These are phyloP conservation scores for Marasmius sp. DNA, from an alignment of 1,284 basidiomycete genomes.

Conservation along the genomic window DNA sequence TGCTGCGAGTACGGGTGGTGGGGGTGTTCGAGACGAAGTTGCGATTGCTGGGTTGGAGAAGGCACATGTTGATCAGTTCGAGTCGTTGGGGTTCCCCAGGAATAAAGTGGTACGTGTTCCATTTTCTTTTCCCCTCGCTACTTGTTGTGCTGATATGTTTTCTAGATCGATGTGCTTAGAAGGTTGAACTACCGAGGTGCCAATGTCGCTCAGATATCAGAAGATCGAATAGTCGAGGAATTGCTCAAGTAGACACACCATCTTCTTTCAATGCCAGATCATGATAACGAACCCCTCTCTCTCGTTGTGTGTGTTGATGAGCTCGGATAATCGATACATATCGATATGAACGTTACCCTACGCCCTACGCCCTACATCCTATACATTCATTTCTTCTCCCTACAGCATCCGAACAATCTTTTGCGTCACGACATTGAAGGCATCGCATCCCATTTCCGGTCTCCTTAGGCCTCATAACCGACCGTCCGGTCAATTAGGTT, in stretches of 20 bases:
- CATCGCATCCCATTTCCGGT: too few relatives aligned
- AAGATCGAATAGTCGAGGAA: conserved; percentile 51
- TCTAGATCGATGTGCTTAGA: conserved; percentile 82
- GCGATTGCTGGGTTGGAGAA: conserved; percentile 75
- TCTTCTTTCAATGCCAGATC: not conserved
- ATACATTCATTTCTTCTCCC: too few relatives aligned
- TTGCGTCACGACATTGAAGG: too few relatives aligned
- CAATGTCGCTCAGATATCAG: conserved; percentile 46
- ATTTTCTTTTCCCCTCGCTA: conserved; percentile 3
- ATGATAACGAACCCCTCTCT: too few relatives aligned
- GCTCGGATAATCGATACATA: too few relatives aligned
- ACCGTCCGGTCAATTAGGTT: too few relatives aligned
- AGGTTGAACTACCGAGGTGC: conserved; percentile 88
- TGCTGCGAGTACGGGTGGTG: conserved; percentile 26
- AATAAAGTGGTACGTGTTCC: conserved; percentile 74
- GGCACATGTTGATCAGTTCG: conserved; percentile 75
- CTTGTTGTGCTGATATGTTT: not conserved
- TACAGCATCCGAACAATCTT: too few relatives aligned
- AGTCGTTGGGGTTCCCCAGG: conserved; percentile 71
- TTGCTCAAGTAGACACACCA: conserved; percentile 38
- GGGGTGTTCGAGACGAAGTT: conserved; percentile 52
- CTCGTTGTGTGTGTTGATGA: too few relatives aligned
- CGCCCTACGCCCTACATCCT: too few relatives aligned
- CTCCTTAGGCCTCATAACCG: too few relatives aligned
- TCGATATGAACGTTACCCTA: too few relatives aligned